Conservation (phyloP, 768 basidiomycete species). For the Royoungia palumana region DNA sequence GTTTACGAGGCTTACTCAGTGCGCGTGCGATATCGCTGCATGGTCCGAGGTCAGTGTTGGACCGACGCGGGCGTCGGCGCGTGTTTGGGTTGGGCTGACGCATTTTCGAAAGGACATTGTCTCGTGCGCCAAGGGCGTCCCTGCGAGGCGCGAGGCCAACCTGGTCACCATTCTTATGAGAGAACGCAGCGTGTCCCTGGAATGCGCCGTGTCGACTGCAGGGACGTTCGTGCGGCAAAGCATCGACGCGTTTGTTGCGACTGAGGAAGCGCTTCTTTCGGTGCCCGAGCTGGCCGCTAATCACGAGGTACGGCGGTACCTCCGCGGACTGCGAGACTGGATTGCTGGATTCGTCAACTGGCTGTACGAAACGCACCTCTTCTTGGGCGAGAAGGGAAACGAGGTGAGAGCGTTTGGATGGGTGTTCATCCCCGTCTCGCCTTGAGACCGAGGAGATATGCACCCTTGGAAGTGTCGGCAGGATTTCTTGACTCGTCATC, state of each 20-base stretch:
- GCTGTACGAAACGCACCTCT: slow-evolving; percentile 61
- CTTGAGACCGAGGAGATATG: slow-evolving; percentile 1
- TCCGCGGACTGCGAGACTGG: slow-evolving; percentile 52
- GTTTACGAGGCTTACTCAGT: slow-evolving; percentile 35
- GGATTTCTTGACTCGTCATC: slow-evolving; percentile 6
- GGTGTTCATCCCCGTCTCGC: slow-evolving; percentile 45
- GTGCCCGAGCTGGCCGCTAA: slow-evolving; percentile 12
- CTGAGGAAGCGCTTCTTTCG: slow-evolving; percentile 21
- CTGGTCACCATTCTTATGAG: slow-evolving; percentile 49
- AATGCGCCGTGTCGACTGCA: slow-evolving; percentile 38
- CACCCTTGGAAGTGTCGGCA: background rate
- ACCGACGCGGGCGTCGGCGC: no score
- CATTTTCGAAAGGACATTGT: slow-evolving; percentile 50
- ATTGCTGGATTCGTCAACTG: slow-evolving; percentile 60
- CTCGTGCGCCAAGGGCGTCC: slow-evolving; percentile 47
- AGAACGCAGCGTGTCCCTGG: slow-evolving; percentile 42
- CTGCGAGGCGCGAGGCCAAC: slow-evolving; percentile 39
- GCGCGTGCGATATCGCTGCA: slow-evolving; percentile 48
- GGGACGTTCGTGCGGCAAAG: slow-evolving; percentile 28
- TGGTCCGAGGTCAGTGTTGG: slow-evolving; percentile 49
- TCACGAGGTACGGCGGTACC: slow-evolving; percentile 36
- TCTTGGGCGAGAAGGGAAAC: slow-evolving; percentile 53
- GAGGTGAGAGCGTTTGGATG: slow-evolving; percentile 61
- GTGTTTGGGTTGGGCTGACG: background rate
- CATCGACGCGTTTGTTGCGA: slow-evolving; percentile 26